Conservation (phyloP, 345 rosid species). For the Gossypium raimondii region DNA sequence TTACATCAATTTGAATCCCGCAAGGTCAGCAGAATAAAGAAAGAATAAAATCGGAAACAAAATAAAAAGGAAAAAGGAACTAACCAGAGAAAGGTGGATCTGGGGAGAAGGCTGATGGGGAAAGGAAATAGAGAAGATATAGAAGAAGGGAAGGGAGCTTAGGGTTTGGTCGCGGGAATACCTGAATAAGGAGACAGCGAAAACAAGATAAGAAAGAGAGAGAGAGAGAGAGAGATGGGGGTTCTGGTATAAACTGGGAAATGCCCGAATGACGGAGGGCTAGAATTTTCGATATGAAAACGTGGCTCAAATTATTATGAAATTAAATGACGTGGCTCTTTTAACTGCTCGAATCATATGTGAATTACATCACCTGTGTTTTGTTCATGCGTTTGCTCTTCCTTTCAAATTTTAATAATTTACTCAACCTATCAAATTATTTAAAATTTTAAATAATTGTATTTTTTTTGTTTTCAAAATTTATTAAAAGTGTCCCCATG, state of each 20-base stretch:
- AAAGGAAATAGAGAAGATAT: background rate
- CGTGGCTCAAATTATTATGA: background rate
- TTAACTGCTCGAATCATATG: background rate
- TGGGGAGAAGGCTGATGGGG: slow-evolving; percentile 16
- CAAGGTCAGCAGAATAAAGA: background rate
- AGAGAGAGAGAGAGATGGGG: background rate
- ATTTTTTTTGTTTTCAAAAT: too few relatives aligned
- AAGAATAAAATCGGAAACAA: background rate
- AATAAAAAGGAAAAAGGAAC: background rate
- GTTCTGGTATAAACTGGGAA: background rate
- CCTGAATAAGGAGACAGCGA: slow-evolving; percentile 7
- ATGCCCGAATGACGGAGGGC: too few relatives aligned
- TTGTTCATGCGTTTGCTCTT: background rate
- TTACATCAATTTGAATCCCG: background rate
- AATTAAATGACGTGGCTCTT: background rate
- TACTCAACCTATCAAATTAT: too few relatives aligned
- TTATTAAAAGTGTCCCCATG: too few relatives aligned
- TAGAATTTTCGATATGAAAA: background rate
- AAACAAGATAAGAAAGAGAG: background rate
- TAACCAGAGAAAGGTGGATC: slow-evolving; percentile 30
- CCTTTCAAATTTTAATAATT: background rate
- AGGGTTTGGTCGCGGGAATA: slow-evolving; percentile 28
- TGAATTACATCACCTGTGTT: too few relatives aligned
- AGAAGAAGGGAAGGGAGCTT: slow-evolving; percentile 6
- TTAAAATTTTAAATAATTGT: too few relatives aligned